Conservation (phyloP, 805 yeast genomes). For the Isabelozyma rhagii region DNA sequence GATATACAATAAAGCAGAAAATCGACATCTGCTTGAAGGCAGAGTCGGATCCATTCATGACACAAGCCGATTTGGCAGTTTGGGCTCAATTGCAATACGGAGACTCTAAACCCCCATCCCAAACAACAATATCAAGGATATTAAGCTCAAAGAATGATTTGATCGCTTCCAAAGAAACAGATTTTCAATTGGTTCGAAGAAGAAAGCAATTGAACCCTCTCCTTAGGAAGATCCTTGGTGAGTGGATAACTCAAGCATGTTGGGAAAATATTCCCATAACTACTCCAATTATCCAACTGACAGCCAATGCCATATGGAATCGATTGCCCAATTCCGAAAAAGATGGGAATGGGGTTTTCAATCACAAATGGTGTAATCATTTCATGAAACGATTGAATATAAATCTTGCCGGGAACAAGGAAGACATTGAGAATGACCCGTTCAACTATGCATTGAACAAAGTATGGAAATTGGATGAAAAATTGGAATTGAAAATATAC, state of each 20-base stretch:
- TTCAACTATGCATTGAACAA: slow-evolving; percentile 35
- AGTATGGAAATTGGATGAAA: slow-evolving; percentile 61
- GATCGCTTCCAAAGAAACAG: slow-evolving; percentile 49
- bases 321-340: slow-evolving; percentile 50
- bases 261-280: slow-evolving; percentile 68
- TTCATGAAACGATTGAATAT: slow-evolving; percentile 48
- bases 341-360: slow-evolving; percentile 65
- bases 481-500: slow-evolving; percentile 44
- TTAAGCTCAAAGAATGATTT: slow-evolving; percentile 54
- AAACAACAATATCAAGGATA: slow-evolving; percentile 63
- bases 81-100: slow-evolving; percentile 62
- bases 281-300: slow-evolving; percentile 58
- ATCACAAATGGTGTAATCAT: slow-evolving; percentile 58
- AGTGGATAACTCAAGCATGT: slow-evolving; percentile 64
- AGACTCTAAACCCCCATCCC: slow-evolving; percentile 55
- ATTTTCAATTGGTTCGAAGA: slow-evolving; percentile 48
- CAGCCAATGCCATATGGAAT: slow-evolving; percentile 64
- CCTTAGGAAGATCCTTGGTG: slow-evolving; percentile 57
- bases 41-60: slow-evolving; percentile 66
- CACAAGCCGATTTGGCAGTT: slow-evolving; percentile 59
- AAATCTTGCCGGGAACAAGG: slow-evolving; percentile 44
- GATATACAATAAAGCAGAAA: slow-evolving; percentile 58
- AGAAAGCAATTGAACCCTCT: slow-evolving; percentile 55
- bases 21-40: slow-evolving; percentile 66
- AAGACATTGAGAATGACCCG: slow-evolving; percentile 34